These are phyloP conservation scores for Cyclanthera cordifolia DNA, from an alignment of 306 rosid genomes.

Conservation along the genomic window DNA sequence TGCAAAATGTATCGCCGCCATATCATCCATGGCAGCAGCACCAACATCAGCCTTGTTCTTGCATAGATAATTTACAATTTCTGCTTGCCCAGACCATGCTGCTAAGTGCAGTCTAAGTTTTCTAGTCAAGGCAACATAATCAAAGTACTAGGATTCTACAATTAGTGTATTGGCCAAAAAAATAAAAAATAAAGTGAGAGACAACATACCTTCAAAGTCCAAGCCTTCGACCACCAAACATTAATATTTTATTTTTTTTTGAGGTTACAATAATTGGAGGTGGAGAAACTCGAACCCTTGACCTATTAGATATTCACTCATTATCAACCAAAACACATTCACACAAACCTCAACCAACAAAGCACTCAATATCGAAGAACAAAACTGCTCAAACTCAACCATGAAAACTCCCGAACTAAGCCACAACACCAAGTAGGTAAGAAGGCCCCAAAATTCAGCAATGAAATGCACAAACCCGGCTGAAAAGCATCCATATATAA, in stretches of 20 bases:
- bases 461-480: not conserved
- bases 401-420: not conserved
- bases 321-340: not conserved
- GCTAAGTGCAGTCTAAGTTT: slow-evolving; percentile 72
- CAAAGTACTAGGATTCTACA: slow-evolving; percentile 9
- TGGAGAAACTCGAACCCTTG: no score
- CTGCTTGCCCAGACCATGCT: slow-evolving; percentile 80
- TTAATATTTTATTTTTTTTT: no score
- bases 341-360: not conserved
- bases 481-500: not conserved
- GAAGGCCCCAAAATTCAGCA: not conserved
- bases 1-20: slow-evolving; percentile 91
- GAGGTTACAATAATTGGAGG: no score
- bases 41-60: slow-evolving; percentile 78
- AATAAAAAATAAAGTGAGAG: not conserved
- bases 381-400: not conserved
- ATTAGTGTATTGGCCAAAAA: not conserved
- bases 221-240: no score
- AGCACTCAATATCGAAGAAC: not conserved
- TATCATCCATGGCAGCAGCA: slow-evolving; percentile 94
- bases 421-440: not conserved
- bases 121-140: slow-evolving; percentile 50
- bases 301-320: not conserved
- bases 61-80: slow-evolving; percentile 60
- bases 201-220: no score